These are phyloP conservation scores for Cladosporium cucumerinum DNA, from an alignment of 2,329 filamentous ascomycete species.

Conservation along the genomic window DNA sequence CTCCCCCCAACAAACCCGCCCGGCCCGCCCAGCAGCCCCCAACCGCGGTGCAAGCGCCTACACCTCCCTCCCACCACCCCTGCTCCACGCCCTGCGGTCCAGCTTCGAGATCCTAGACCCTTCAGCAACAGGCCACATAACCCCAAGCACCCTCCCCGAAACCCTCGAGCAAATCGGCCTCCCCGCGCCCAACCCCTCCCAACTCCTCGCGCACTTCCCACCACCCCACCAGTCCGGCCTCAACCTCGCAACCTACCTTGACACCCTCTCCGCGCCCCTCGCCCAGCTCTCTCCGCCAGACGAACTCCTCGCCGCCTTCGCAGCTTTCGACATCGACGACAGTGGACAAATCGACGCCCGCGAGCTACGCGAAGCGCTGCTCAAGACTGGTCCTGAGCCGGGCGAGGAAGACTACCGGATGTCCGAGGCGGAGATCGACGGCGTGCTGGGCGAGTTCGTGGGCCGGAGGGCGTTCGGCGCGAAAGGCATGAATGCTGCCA, in stretches of 20 bases:
- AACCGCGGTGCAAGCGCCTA: constrained; percentile 37
- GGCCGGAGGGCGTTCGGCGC: constrained; percentile 74
- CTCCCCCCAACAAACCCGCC: not conserved
- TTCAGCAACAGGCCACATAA: constrained; percentile 79
- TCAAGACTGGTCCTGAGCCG: constrained; percentile 75
- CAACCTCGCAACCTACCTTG: constrained; percentile 81
- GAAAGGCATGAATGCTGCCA: constrained; percentile 49
- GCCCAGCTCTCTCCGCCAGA: constrained; percentile 70
- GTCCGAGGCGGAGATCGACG: constrained; percentile 73
- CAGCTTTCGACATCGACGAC: constrained; percentile 93
- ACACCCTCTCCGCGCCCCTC: constrained; percentile 71
- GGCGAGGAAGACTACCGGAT: constrained; percentile 59
- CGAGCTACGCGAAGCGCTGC: constrained; percentile 76
- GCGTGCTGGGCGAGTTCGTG: constrained; percentile 81
- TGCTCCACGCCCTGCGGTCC: constrained; percentile 84
- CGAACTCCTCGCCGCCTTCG: constrained; percentile 85
- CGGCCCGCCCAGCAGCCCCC: constrained; percentile 15
- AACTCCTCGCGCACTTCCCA: constrained; percentile 80
- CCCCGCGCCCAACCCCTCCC: constrained; percentile 61
- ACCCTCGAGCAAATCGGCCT: constrained; percentile 86
- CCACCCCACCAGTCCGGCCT: constrained; percentile 63
- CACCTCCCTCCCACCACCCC: constrained; percentile 72
- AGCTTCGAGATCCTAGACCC: constrained; percentile 91
- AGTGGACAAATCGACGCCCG: constrained; percentile 84
- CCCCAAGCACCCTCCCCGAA: constrained; percentile 77